Evolutionary conservation across 2,329 filamentous ascomycete species (phyloP).

Genomic region (Penicillium sp.): DNA sequence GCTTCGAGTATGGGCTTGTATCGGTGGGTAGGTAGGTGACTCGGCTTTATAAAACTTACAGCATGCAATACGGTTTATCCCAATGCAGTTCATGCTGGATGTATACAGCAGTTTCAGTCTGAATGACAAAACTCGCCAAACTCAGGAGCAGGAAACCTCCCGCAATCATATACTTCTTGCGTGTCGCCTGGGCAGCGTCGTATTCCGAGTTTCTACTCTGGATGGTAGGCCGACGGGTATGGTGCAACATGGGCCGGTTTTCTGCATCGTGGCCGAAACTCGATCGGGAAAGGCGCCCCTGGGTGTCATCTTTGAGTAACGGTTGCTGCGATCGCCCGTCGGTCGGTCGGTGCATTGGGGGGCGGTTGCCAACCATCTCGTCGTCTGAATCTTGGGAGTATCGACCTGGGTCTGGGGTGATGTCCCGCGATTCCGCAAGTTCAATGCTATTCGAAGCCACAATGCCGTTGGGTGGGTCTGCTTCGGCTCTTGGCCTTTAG

Average conservation of each 20-base stretch:
- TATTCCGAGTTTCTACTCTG: conserved; percentile 77
- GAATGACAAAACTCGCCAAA: conserved; percentile 85
- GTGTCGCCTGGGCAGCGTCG: conserved; percentile 68
- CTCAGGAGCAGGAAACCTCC: conserved; percentile 81
- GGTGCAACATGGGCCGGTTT: conserved; percentile 49
- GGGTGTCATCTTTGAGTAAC: conserved; percentile 57
- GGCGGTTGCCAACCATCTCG: conserved; percentile 53
- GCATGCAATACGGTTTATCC: conserved; percentile 99
- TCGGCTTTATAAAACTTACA: conserved; percentile 60
- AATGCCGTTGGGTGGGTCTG: conserved; percentile 26
- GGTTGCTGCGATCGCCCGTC: conserved; percentile 60
- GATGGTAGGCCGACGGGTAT: conserved; percentile 69
- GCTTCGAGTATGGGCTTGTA: not conserved
- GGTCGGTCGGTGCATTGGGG: conserved; percentile 55
- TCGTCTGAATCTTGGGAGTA: conserved; percentile 50
- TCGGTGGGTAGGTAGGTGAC: conserved; percentile 8
- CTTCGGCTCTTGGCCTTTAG: conserved; percentile 1
- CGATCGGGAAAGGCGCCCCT: conserved; percentile 44
- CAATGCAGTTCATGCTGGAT: conserved; percentile 91
- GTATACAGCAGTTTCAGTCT: conserved; percentile 94
- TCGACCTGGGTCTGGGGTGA: conserved; percentile 44
- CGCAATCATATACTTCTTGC: conserved; percentile 85
- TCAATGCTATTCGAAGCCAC: conserved; percentile 42
- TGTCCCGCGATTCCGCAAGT: conserved; percentile 30
- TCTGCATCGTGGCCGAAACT: conserved; percentile 41